A percentile compares a stretch with the other conserved stretches of the same genome.
Evolutionary conservation across 2,329 filamentous ascomycete genomes (phyloP).

Genomic region (Lecanicillium sp.): DNA sequence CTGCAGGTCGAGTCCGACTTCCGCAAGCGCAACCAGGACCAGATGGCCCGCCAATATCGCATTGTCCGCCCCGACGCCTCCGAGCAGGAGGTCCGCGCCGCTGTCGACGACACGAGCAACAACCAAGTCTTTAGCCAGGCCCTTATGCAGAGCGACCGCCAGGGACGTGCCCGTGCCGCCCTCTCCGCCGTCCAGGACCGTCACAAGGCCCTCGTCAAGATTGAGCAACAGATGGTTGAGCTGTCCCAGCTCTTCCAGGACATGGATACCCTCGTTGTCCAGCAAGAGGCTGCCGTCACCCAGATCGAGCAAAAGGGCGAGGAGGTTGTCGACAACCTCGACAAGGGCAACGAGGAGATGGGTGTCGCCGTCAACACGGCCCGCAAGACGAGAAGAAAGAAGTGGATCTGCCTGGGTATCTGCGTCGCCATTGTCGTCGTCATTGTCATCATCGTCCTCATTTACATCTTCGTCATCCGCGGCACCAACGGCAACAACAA

Average conservation of each 20-base stretch:
- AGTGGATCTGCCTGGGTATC: constrained; percentile 91
- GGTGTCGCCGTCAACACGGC: constrained; percentile 77
- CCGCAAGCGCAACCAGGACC: constrained; percentile 71
- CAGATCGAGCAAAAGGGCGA: constrained; percentile 84
- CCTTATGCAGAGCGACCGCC: constrained; percentile 72
- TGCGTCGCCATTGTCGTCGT: constrained; percentile 49
- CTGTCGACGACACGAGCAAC: constrained; percentile 64
- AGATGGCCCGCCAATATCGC: constrained; percentile 82
- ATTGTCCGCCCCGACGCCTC: constrained; percentile 80
- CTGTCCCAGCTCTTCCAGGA: constrained; percentile 84
- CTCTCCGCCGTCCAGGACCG: constrained; percentile 75
- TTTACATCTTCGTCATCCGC: constrained; percentile 39
- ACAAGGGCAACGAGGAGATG: constrained; percentile 80
- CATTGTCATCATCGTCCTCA: constrained; percentile 45
- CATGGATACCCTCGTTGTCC: constrained; percentile 75
- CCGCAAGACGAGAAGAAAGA: constrained; percentile 77
- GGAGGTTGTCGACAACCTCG: constrained; percentile 76
- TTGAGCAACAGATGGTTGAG: constrained; percentile 84
- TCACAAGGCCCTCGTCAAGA: constrained; percentile 83
- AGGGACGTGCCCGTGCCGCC: constrained; percentile 73
- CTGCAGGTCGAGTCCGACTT: constrained; percentile 75
- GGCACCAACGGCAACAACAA: constrained; percentile 22
- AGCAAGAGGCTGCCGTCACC: constrained; percentile 75
- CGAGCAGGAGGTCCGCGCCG: constrained; percentile 70
- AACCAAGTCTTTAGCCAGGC: constrained; percentile 85